Evolutionary conservation across 495 filamentous ascomycete species (phyloP), one percentile per base, ranked within the genome.

Genomic region (Penicillium silybi): DNA sequence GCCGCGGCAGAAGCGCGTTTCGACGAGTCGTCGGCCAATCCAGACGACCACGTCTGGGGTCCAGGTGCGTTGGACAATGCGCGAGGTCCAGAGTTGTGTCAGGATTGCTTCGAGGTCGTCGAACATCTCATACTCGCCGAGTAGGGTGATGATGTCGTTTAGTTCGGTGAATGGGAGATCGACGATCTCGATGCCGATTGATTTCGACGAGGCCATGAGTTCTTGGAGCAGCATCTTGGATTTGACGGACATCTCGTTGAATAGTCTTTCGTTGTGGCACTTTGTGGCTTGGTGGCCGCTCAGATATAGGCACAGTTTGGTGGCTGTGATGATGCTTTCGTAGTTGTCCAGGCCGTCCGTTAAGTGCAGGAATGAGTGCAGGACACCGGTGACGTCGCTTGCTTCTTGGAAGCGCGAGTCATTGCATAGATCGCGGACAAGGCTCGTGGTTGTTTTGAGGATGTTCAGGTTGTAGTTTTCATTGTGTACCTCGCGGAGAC

Each of bases 1-100:
- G 22, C 73, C 73, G 17, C 71, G 71, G 18, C 73, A 75, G 57
- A 79, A 80, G 32, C 78, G 77, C 0, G 79, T 79, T 61, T 85
- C 75, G 20, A 84, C 78, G 25, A 84, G 72, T 6, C 77, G 70
- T n/a, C 74, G 71, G 2, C 82, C 82, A 37, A 85, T 77, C 56
- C 68, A 71, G 11, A 85, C 71, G 22, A 85, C 78, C 1, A 73
- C 73, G 8, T 65, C 63, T 1, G 73, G 66, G 0, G 73, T 69
- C 83, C 83, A 86, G 37, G 66, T 78, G 59, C 77, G 76, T 47
- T 84, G 80, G 17, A 79, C 73, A 53, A 85, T 74, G 27, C 83
- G 76, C 1, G 80, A 84, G 18, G 72, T 74, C 83, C 83, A 86
- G 47, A 86, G 80, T 7, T 73, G 69, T 25, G 72, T 74, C 7